A percentile compares a stretch with the other conserved stretches of the same genome.
Conservation (phyloP, 2,329 filamentous ascomycete genomes). For the Talaromyces albobiverticillius region DNA sequence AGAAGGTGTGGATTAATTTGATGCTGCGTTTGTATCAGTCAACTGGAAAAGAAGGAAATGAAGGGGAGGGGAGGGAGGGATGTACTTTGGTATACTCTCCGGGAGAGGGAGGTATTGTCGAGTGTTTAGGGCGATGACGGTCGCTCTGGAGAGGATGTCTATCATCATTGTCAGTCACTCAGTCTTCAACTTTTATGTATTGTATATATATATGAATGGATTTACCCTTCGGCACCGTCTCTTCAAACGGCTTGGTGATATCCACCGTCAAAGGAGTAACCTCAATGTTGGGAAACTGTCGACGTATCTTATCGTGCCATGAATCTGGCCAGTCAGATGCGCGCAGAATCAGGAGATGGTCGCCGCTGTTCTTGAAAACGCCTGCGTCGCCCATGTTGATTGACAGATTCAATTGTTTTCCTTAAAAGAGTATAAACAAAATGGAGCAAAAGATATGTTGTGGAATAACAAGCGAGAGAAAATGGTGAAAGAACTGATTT, state of each 20-base stretch:
- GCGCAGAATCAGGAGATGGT: slow-evolving; percentile 11
- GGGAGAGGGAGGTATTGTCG: slow-evolving; percentile 9
- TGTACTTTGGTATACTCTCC: slow-evolving; percentile 14
- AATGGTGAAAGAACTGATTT: not conserved
- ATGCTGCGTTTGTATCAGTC: slow-evolving; percentile 23
- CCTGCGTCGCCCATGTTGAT: slow-evolving; percentile 9
- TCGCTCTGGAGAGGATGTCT: slow-evolving; percentile 10
- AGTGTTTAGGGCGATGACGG: slow-evolving; percentile 6
- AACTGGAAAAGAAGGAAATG: not conserved
- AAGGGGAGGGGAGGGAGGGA: too few relatives aligned
- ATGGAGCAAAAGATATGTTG: not conserved
- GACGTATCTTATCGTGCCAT: slow-evolving; percentile 11
- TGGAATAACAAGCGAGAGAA: not conserved
- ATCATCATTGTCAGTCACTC: not conserved
- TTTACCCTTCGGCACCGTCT: slow-evolving; percentile 10
- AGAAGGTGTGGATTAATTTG: slow-evolving; percentile 56
- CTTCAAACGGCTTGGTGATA: slow-evolving; percentile 6
- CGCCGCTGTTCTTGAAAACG: not conserved
- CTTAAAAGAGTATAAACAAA: not conserved
- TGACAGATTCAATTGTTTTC: not conserved
- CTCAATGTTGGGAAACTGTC: slow-evolving; percentile 5
- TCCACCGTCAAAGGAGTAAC: slow-evolving; percentile 6
- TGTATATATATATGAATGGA: not conserved
- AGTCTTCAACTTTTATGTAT: not conserved
- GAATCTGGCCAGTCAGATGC: slow-evolving; percentile 5